phyloP scores from a whole-genome alignment of 1,139 yeast species.

The Candida tunisiensis region DNA sequence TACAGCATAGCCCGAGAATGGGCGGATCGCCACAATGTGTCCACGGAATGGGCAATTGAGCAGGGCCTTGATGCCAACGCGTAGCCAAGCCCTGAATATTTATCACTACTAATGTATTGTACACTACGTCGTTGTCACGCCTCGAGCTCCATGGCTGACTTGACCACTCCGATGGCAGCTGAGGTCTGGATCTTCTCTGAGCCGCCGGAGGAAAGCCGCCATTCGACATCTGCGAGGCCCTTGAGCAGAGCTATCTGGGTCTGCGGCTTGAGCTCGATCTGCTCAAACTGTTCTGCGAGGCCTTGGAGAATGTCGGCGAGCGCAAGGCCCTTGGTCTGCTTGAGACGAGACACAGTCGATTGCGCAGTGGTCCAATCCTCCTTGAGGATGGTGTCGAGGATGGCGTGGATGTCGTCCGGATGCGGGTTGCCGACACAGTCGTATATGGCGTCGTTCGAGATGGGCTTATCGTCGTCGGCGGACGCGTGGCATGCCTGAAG shows the following conservation, averaged over 20 bases:
- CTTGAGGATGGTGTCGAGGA: slow-evolving; percentile 58
- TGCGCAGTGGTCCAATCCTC: slow-evolving; percentile 82
- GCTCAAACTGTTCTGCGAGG: slow-evolving; percentile 49
- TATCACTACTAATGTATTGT: not conserved
- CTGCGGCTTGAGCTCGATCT: slow-evolving; percentile 42
- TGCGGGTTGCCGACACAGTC: slow-evolving; percentile 95
- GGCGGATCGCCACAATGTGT: slow-evolving; percentile 14
- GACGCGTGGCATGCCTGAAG: slow-evolving; percentile 89
- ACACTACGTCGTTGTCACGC: slow-evolving; percentile 3
- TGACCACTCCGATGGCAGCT: slow-evolving; percentile 80
- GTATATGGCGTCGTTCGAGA: slow-evolving; percentile 61
- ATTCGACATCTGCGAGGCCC: slow-evolving; percentile 76
- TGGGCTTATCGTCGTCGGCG: slow-evolving; percentile 32
- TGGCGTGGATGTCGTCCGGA: slow-evolving; percentile 66
- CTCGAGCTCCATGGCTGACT: slow-evolving; percentile 30
- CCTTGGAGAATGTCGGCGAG: slow-evolving; percentile 71
- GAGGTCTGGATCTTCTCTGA: slow-evolving; percentile 79
- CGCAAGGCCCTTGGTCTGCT: slow-evolving; percentile 70
- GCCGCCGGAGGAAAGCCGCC: slow-evolving; percentile 84
- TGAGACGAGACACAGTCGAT: slow-evolving; percentile 43
- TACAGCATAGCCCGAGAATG: slow-evolving; percentile 18
- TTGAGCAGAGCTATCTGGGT: slow-evolving; percentile 48
- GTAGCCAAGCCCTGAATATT: not conserved
- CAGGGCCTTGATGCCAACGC: not conserved
- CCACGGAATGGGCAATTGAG: slow-evolving; percentile 8